Evolutionary conservation across 345 rosid species (phyloP), one percentile per base, ranked within the genome.

Genomic region (Lepidium africanum): DNA sequence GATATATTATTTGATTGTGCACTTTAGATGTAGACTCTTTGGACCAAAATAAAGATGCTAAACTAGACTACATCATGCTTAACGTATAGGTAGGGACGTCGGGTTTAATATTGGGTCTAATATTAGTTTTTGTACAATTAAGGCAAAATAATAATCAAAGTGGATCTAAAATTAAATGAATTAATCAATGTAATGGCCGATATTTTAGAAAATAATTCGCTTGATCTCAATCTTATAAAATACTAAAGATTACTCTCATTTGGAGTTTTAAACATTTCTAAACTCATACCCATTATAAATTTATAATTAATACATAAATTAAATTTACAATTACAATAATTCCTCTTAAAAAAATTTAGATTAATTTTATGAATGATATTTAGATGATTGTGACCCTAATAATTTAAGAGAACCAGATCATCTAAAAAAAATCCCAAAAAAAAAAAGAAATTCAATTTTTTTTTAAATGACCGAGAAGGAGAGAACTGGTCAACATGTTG

Each of bases 401-500:
- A 39, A 27, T 16, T 13, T 27, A 27, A 50, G 5, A 43, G 19
- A 40, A 19, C 30, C 47, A 54, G 64, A 63, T 63, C 41, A 2
- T 13, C 8, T 10, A 55, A 55, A 41, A 27, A 4, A 9, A 46
- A 62, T 10, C 2, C 11, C 5, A 11, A 62, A 23, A 36, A 46
- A 62, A 13, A 53, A 35, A 36, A 6, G 35, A 57, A 59, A 45
- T 25, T 6, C 32, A 27, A 27, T n/a, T n/a, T n/a, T n/a, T n/a
- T n/a, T 27, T 27, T 27, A 67, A 53, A 13, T 39, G 69, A 55
- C 62, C 70, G 59, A 75, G 78, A 74, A 74, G 73, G 32, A n/a
- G 5, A 69, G 78, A 67, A 68, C 59, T 55, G 70, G 74, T 75
- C 78, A 75, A 35, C 78, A 75, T 0, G 41, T 68, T 68, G 35